These are phyloP conservation scores for Luffa acutangula DNA, from an alignment of 306 rosid species.

Conservation along the genomic window DNA sequence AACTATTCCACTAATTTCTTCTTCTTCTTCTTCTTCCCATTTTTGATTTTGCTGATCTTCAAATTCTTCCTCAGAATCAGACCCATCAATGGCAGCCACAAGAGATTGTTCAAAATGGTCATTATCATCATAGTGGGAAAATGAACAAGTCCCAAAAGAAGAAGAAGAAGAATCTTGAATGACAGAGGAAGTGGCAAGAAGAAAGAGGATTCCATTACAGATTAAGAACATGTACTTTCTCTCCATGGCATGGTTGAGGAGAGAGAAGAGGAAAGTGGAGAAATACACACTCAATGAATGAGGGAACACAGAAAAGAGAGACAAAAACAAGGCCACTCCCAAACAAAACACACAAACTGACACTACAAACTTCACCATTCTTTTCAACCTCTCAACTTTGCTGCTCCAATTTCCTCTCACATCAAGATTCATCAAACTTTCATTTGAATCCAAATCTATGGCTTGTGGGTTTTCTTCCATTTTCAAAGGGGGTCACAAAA, in stretches of 20 bases:
- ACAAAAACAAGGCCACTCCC: neutral
- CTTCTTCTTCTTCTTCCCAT: neutral
- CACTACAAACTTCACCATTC: neutral
- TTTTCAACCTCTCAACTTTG: neutral
- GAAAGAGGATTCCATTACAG: conserved; percentile 55
- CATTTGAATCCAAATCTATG: neutral
- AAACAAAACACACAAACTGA: neutral
- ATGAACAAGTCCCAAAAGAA: neutral
- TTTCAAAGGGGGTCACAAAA: neutral
- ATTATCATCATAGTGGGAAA: neutral
- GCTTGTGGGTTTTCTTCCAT: neutral
- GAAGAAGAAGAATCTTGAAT: neutral
- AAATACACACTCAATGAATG: conserved; percentile 41
- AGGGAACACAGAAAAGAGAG: conserved; percentile 26
- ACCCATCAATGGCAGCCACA: neutral
- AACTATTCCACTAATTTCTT: neutral
- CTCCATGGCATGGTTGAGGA: conserved; percentile 41
- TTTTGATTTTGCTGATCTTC: conserved; percentile 13
- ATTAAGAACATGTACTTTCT: conserved; percentile 63
- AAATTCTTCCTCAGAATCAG: conserved; percentile 1
- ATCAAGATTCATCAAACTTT: neutral
- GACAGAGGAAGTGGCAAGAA: conserved; percentile 35
- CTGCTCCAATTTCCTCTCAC: neutral
- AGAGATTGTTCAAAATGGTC: neutral
- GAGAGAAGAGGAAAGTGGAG: conserved; percentile 36